Conservation (phyloP, 2,329 filamentous ascomycete genomes). For the Exophiala viscosa region DNA sequence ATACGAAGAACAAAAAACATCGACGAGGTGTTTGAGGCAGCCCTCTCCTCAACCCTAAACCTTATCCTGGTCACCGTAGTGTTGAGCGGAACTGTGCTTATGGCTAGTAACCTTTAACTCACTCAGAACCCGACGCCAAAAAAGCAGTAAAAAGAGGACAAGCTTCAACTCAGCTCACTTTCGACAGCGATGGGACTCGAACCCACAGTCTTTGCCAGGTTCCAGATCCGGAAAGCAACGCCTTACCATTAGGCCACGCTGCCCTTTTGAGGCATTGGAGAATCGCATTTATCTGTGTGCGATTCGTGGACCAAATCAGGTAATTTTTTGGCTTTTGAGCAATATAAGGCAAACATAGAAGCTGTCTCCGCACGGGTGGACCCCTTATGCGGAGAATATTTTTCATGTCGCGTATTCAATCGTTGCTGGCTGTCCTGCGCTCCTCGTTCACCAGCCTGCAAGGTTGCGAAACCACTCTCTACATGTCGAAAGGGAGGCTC, state of each 20-base stretch:
- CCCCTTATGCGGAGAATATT: background rate
- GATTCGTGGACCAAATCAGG: constrained; percentile 17
- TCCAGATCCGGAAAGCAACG: constrained; percentile 30
- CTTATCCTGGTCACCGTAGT: no score
- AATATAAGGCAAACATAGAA: background rate
- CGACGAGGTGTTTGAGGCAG: no score
- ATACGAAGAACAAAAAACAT: no score
- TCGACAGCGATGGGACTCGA: constrained; percentile 29
- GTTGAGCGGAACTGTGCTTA: no score
- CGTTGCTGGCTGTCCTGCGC: background rate
- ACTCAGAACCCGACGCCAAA: background rate
- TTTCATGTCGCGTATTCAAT: background rate
- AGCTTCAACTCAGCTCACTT: background rate
- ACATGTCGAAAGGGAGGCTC: background rate
- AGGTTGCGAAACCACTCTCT: no score
- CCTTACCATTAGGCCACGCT: constrained; percentile 31
- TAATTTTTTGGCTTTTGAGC: background rate
- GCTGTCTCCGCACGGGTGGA: background rate
- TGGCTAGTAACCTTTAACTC: no score
- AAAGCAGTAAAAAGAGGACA: constrained; percentile 18
- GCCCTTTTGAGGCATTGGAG: constrained; percentile 8
- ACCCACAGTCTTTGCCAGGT: constrained; percentile 30
- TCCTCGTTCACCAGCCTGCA: no score
- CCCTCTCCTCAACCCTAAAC: background rate
- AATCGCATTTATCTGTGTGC: constrained; percentile 19